These are phyloP conservation scores for Kernera saxatilis DNA, from an alignment of 345 rosid genomes.

Conservation along the genomic window DNA sequence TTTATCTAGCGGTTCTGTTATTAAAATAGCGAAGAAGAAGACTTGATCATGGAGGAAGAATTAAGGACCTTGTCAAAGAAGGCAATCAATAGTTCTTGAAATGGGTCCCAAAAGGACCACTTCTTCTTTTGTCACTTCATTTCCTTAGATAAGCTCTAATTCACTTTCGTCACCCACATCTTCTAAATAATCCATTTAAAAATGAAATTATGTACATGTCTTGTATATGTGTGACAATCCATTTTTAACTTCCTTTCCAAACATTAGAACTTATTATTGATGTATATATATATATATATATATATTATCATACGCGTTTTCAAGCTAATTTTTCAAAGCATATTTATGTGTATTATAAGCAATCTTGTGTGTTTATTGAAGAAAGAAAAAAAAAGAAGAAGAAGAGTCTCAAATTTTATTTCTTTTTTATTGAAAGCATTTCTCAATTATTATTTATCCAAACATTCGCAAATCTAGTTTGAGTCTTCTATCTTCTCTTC, in stretches of 20 bases:
- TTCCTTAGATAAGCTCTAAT: slow-evolving; percentile 26
- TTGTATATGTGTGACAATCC: background rate
- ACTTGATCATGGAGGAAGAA: slow-evolving; percentile 7
- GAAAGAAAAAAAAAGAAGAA: background rate
- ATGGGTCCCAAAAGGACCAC: slow-evolving; percentile 27
- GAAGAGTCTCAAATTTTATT: background rate
- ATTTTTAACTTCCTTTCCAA: background rate
- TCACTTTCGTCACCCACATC: slow-evolving; percentile 23
- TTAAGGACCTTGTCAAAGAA: slow-evolving; percentile 23
- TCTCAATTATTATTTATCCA: background rate
- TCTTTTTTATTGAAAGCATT: background rate
- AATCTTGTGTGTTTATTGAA: background rate
- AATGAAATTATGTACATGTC: background rate
- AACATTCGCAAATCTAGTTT: slow-evolving; percentile 2
- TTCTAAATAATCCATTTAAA: background rate
- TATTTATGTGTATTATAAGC: background rate
- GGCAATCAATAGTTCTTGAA: slow-evolving; percentile 11
- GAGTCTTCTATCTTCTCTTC: slow-evolving; percentile 7
- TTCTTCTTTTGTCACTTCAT: slow-evolving; percentile 22
- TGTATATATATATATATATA: no score
- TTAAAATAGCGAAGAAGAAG: background rate
- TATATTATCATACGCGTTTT: background rate
- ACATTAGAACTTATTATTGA: background rate
- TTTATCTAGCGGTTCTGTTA: background rate
- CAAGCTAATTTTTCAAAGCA: background rate